Percentiles rank a stretch among this genome's conserved stretches.
Conservation (phyloP, 1,284 basidiomycete species). For the Rhodotorula sp. region DNA sequence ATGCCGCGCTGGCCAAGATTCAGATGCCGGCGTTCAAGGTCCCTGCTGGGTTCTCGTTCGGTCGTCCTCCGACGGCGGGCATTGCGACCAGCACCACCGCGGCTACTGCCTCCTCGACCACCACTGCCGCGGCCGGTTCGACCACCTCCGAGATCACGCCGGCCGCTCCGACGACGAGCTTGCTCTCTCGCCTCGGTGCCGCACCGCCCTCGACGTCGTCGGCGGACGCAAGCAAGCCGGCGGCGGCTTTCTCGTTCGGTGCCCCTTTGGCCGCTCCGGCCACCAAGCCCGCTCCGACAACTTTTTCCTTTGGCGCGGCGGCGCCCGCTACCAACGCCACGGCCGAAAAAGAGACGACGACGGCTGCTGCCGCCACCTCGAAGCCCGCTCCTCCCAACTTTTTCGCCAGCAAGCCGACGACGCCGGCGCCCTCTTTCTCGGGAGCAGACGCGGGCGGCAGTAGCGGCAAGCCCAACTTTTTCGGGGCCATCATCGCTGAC, state of each 20-base stretch:
- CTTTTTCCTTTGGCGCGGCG: constrained; percentile 5
- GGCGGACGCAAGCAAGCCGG: background rate
- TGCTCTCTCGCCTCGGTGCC: constrained; percentile 17
- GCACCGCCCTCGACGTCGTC: background rate
- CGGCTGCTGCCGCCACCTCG: background rate
- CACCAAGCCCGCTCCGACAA: background rate
- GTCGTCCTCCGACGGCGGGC: background rate
- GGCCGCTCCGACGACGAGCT: background rate
- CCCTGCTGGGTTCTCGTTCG: constrained; percentile 32
- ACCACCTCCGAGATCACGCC: background rate
- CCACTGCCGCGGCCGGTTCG: background rate
- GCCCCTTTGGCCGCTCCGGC: background rate
- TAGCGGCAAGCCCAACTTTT: constrained; percentile 33
- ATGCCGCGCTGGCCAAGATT: constrained; percentile 36
- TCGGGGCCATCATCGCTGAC: constrained; percentile 27
- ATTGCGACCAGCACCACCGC: constrained; percentile 1
- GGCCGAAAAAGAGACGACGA: background rate
- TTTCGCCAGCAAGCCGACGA: constrained; percentile 15
- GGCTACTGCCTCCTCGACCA: background rate
- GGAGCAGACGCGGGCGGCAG: background rate
- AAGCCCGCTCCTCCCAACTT: constrained; percentile 16
- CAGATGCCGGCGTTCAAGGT: constrained; percentile 34
- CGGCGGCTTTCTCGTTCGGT: constrained; percentile 19
- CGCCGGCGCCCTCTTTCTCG: background rate
- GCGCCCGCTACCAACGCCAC: background rate